Evolutionary conservation across 345 rosid species (phyloP).

Genomic region (Aegle marmelos): DNA sequence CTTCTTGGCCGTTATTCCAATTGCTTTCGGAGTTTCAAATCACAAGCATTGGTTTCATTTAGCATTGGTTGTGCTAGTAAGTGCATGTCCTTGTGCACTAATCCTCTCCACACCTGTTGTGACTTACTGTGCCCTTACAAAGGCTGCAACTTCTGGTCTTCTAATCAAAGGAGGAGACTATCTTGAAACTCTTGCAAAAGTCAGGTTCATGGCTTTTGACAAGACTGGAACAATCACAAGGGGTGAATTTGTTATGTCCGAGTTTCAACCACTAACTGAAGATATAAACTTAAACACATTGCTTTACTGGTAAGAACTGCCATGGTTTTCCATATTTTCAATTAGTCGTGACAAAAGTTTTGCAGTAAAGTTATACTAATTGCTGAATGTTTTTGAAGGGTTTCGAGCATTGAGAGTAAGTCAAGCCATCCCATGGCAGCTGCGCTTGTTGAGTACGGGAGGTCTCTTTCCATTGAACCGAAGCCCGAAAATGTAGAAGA

Average conservation of each 20-base stretch:
- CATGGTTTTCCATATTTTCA: background rate
- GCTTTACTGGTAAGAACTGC: conserved; percentile 57
- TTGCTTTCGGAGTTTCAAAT: conserved; percentile 37
- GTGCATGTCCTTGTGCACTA: conserved; percentile 89
- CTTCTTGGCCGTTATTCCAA: conserved; percentile 54
- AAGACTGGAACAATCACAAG: conserved; percentile 91
- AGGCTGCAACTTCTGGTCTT: conserved; percentile 81
- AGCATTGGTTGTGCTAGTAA: conserved; percentile 82
- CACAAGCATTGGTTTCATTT: conserved; percentile 61
- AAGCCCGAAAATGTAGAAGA: conserved; percentile 66
- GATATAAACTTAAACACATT: conserved; percentile 43
- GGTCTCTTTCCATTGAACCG: conserved; percentile 55
- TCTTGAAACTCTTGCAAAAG: conserved; percentile 75
- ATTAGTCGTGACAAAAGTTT: too few species aligned
- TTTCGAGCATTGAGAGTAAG: conserved; percentile 85
- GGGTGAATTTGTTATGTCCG: conserved; percentile 79
- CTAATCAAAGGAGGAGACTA: conserved; percentile 79
- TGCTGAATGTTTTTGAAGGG: conserved; percentile 41
- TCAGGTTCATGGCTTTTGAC: conserved; percentile 72
- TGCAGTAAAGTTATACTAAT: background rate
- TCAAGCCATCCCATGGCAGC: conserved; percentile 95
- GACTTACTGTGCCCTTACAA: conserved; percentile 84
- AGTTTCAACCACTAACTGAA: conserved; percentile 43
- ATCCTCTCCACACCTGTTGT: conserved; percentile 92
- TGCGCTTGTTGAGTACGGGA: conserved; percentile 64